phyloP scores from a whole-genome alignment of 192 early-diverging fungal species.

The Allomyces arbusculus region DNA sequence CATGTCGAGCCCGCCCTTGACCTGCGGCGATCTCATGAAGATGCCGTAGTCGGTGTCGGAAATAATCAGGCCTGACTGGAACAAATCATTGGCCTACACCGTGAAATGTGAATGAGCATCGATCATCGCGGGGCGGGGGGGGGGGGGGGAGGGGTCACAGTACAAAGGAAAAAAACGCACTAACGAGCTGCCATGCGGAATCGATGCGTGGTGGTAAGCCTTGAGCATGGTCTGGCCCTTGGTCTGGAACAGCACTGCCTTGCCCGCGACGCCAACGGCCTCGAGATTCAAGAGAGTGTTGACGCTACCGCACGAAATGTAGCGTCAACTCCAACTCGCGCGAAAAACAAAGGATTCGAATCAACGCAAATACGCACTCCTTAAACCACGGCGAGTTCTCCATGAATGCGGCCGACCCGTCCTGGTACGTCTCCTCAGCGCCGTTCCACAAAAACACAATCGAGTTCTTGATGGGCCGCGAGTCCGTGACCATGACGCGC shows the following conservation, averaged over 20 bases:
- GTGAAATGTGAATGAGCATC: not conserved
- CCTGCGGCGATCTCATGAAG: conserved; percentile 11
- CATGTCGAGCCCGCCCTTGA: conserved; percentile 31
- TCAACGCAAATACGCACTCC: no score
- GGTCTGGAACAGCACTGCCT: conserved; percentile 53
- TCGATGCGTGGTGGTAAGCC: conserved; percentile 36
- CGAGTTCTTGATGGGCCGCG: not conserved
- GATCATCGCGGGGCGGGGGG: not conserved
- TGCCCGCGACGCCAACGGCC: conserved; percentile 41
- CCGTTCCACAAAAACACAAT: conserved; percentile 36
- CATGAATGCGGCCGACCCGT: conserved; percentile 55
- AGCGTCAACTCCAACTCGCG: conserved; percentile 23
- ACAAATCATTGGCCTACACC: conserved; percentile 29
- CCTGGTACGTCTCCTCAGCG: conserved; percentile 54
- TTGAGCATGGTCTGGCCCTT: conserved; percentile 44
- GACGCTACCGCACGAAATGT: conserved; percentile 14
- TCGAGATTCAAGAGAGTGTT: conserved; percentile 56
- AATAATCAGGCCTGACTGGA: conserved; percentile 35
- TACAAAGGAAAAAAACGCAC: conserved; percentile 7
- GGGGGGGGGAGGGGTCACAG: not conserved
- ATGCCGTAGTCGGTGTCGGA: conserved; percentile 57
- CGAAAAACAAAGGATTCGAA: not conserved
- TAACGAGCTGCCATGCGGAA: conserved; percentile 46
- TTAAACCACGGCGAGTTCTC: conserved; percentile 8
- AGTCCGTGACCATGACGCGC: not conserved